phyloP scores from a whole-genome alignment of 306 rosid species.

The Ormosia semicastrata region DNA sequence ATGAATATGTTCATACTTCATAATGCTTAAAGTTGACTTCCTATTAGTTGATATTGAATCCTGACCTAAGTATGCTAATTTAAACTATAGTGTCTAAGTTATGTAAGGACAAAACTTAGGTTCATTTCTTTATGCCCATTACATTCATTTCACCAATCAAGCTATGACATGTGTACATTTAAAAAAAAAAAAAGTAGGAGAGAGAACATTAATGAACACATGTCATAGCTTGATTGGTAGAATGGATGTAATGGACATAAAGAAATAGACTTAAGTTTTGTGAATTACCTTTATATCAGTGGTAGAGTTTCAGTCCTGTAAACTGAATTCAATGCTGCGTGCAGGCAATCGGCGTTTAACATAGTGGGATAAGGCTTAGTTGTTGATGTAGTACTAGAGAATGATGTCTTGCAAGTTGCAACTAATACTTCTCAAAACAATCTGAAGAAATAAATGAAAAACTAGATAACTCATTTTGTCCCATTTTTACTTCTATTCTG shows the following conservation, averaged over 20 bases:
- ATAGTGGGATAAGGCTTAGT: background rate
- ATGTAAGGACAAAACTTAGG: too few species aligned
- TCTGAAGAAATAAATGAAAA: slow-evolving; percentile 12
- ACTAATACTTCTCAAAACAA: background rate
- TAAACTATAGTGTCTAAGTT: background rate
- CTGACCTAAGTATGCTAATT: background rate
- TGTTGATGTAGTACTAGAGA: background rate
- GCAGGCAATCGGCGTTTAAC: background rate
- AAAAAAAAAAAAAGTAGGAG: too few species aligned
- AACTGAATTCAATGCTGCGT: slow-evolving; percentile 3
- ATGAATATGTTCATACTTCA: background rate
- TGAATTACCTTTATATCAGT: background rate
- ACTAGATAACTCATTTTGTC: background rate
- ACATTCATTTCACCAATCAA: too few species aligned
- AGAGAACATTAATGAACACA: too few species aligned
- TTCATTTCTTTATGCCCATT: too few species aligned
- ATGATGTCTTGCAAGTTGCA: background rate
- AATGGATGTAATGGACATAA: too few species aligned
- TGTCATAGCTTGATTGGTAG: too few species aligned
- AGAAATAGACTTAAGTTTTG: too few species aligned
- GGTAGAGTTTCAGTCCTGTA: background rate
- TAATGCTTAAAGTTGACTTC: background rate
- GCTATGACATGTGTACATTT: too few species aligned
- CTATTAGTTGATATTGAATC: background rate
- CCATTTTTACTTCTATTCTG: background rate